Base-by-base conservation (phyloP, 2,329 filamentous ascomycete genomes). In the Colletotrichum shisoi region DNA sequence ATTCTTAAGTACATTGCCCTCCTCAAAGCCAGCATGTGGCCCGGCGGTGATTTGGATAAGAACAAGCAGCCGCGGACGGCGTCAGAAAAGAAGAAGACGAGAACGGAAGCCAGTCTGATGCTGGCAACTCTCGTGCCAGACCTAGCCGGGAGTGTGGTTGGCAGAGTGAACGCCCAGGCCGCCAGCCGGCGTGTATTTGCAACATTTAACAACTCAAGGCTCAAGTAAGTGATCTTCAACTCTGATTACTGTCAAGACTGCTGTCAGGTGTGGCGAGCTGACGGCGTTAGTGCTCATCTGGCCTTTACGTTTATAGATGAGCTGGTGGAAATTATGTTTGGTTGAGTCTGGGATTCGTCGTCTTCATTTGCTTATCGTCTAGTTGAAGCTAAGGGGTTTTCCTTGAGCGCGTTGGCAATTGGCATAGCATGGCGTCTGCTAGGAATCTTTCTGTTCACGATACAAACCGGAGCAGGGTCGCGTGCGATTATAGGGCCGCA, bases 101-200 rank as follows among this genome's bases (percentile, higher is more conserved):
- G 92, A 68, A 92, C 89, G 9, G 95, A 98, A 78, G 95, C 96
- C 7, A 93, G 91, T 67, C 80, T 97, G 27, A 92, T 98, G 83
- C 84, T 99, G 56, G 92, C 91, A 11, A 96, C 93, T 11, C 84
- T 99, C 57, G 84, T 99, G 21, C 95, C 95, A 2, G 95, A 99
- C 76, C 76, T 99, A 63, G 94, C 92, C 9, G 93, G 91, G 8
- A 97, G 91, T 78, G 96, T 99, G 7, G 96, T 99, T 17, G 95
- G 95, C 4, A 87, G 93, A 73, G 87, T 90, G 49, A 99, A 99
- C 80, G 95, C 96, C 17, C 91, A 96, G 76, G 91, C 90, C 63
- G 95, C 95, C 24, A 94, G 93, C 70, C 86, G 94, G 72, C 91
- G 94, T 73, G 87, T 98, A 54, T 92, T 96, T 81, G 94, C 93